Conservation (phyloP, 176 grass and related monocot genomes). For the Musa schizocarpa region DNA sequence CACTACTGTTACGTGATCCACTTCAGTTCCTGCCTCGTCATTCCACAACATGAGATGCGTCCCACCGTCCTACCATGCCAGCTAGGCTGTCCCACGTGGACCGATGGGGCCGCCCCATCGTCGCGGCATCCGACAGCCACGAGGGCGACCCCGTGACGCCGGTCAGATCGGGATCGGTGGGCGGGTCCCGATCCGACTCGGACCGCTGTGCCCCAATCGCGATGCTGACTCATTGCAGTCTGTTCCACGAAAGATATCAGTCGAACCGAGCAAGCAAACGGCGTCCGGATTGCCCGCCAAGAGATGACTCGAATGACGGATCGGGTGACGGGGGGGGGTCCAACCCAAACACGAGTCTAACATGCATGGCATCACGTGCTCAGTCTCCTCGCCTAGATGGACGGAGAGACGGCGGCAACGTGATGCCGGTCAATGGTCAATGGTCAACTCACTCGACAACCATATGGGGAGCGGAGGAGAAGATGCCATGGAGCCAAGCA, state of each 20-base stretch:
- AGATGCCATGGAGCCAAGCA: background rate
- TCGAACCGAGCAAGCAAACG: too few relatives aligned
- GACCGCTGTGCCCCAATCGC: too few relatives aligned
- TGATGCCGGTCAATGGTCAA: background rate
- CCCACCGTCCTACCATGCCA: background rate
- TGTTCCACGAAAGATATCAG: too few relatives aligned
- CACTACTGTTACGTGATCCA: background rate
- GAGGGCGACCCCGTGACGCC: too few relatives aligned
- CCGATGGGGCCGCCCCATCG: background rate
- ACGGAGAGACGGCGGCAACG: background rate
- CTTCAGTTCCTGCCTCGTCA: background rate
- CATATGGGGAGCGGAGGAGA: background rate
- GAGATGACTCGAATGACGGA: background rate
- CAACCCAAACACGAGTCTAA: background rate
- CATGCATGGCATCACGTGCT: background rate
- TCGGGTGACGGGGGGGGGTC: too few relatives aligned
- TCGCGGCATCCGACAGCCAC: too few relatives aligned
- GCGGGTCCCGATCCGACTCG: too few relatives aligned
- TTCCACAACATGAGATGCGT: background rate
- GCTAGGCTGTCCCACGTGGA: background rate
- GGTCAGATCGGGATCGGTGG: too few relatives aligned
- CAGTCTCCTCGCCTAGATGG: background rate
- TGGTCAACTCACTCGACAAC: background rate
- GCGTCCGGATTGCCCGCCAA: background rate
- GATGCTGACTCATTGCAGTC: too few relatives aligned